Evolutionary conservation across 768 basidiomycete species (phyloP), one percentile per base, ranked within the genome.

Genomic region (Amyloporia xantha): DNA sequence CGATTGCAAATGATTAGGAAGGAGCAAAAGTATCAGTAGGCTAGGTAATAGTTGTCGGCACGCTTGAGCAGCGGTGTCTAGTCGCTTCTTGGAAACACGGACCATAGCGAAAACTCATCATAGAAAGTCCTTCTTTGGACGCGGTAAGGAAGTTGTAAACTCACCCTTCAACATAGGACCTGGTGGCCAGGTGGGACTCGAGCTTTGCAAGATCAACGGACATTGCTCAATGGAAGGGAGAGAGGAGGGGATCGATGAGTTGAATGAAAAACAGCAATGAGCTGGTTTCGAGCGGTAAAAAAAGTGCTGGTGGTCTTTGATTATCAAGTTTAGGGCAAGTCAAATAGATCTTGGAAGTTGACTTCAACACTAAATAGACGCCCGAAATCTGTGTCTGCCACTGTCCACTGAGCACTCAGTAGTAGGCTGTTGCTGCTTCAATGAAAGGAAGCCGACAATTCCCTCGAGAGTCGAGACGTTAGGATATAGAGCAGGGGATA

Each of bases 31-130:
- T 54, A 61, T 90, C 88, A 90, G 86, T 79, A 60, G 66, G 83
- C 84, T 78, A 82, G 76, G 84, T 75, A 70, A 67, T 68, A 65
- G 59, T 62, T 86, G 60, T 90, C 87, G 72, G 84, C 87, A 89
- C 71, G 66, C 66, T 77, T 73, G 69, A 70, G 69, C 78, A 81
- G 85, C 84, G 87, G 78, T 86, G 84, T 91, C 89, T 92, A 84
- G 74, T 82, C 86, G 82, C 85, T 79, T 81, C 86, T 91, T 82
- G 79, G 89, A 87, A 91, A 91, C 88, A 90, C 89, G 89, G 88
- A 91, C 89, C 90, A 90, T 86, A 86, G 86, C 86, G 65, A 71
- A 58, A 56, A 68, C 67, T 88, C 86, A 87, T 90, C 84, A 76
- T 58, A 61, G 54, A 44, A 53, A 21, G 53, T 57, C 41, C 28